Evolutionary conservation across 495 filamentous ascomycete species (phyloP), one percentile per base, ranked within the genome.

Genomic region (Aspergillus kassunensis): DNA sequence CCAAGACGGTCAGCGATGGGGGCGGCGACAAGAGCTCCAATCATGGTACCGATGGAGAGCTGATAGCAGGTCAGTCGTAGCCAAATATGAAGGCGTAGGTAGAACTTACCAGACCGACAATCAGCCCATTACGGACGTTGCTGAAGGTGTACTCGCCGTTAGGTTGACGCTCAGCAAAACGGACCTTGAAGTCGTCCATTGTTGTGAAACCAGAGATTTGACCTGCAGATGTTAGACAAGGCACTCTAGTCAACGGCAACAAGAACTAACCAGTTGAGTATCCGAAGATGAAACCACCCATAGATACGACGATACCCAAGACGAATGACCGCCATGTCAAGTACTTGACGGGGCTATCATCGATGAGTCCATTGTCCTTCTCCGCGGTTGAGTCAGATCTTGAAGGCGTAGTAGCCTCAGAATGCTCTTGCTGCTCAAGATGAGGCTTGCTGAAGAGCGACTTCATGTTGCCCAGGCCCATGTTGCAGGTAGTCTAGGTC

Each of bases 231-330:
- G 57, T 37, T 29, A 23, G 49, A 45, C 23, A 49, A 31, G 27
- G 13, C 29, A 6, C 18, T 7, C 8, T 29, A n/a, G n/a, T 1
- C 9, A 13, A 21, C 6, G 23, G 23, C 13, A 23, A 21, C 4
- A 11, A 13, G 8, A 31, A 23, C 23, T 34, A 48, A 74, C 75
- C 76, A 55, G 84, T 89, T 27, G 87, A 83, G 51, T 87, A 87
- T 58, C 87, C 87, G 56, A 89, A 89, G 52, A 89, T 83, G 64
- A 89, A 85, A 54, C 86, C 86, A 61, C 86, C 86, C 74, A 89
- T 84, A 8, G 86, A 80, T 35, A 78, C 78, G 49, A 78, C 64
- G 36, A 80, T 45, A 46, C 77, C 78, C 55, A 82, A 69, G 50
- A 75, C 67, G 54, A 79, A 72, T 0, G 76, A 73, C 3, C 73